Conservation (phyloP, 2,329 filamentous ascomycete genomes). For the Lojkania enalia region DNA sequence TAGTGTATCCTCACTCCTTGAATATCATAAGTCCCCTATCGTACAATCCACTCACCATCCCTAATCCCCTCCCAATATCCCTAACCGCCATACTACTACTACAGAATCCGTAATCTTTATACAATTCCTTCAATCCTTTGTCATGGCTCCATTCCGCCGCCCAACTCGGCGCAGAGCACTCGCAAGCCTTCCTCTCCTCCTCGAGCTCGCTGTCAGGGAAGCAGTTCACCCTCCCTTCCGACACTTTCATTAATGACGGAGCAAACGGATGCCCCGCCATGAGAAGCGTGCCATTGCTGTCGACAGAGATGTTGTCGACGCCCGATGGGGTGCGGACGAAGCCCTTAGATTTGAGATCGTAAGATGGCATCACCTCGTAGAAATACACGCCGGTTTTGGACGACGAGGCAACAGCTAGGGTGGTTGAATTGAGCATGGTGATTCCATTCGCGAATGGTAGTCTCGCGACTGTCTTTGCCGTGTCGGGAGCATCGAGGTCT, state of each 20-base stretch:
- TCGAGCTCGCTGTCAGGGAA: conserved; percentile 19
- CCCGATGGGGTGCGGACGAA: conserved; percentile 33
- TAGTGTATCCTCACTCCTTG: conserved; percentile 24
- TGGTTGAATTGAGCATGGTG: conserved; percentile 39
- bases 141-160: conserved; percentile 46
- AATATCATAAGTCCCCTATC: conserved; percentile 46
- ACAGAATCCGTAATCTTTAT: conserved; percentile 43
- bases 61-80: conserved; percentile 41
- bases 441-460: conserved; percentile 51
- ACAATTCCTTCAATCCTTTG: conserved; percentile 40
- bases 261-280: conserved; percentile 49
- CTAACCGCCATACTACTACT: conserved; percentile 43
- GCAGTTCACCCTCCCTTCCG: conserved; percentile 23
- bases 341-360: conserved; percentile 15
- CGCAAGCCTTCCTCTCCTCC: conserved; percentile 24
- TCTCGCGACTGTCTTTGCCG: conserved; percentile 29
- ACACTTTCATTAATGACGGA: conserved; percentile 30
- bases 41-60: conserved; percentile 47
- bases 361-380: conserved; percentile 27
- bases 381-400: conserved; percentile 40
- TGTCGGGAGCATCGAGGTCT: conserved; percentile 21
- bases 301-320: conserved; percentile 48
- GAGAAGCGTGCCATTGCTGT: conserved; percentile 43
- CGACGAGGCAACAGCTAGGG: conserved; percentile 46
- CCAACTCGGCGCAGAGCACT: conserved; percentile 39